Evolutionary conservation across 192 early-diverging fungal genomes (phyloP).

Genomic region (Coemansia sp.): DNA sequence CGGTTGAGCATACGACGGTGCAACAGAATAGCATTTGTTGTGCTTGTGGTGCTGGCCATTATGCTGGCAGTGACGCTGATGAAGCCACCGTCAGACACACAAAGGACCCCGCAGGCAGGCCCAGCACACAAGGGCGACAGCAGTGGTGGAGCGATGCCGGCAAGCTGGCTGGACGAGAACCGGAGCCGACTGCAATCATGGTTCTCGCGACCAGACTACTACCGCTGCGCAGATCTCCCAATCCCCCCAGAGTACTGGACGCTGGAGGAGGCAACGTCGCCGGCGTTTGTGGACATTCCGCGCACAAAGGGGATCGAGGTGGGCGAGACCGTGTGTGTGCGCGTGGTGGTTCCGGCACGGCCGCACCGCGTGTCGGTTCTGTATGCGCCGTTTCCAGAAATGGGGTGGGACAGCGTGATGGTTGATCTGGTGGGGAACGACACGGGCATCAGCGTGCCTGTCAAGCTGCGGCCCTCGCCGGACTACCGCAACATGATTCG

Average conservation of each 20-base stretch:
- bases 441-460: constrained; percentile 25
- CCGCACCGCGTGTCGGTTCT: neutral
- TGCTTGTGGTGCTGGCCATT: neutral
- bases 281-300: constrained; percentile 21
- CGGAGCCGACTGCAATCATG: neutral
- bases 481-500: constrained; percentile 23
- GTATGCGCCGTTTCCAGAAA: constrained; percentile 22
- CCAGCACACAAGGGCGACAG: neutral
- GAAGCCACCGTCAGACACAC: neutral
- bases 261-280: neutral
- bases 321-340: constrained; percentile 41
- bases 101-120: neutral
- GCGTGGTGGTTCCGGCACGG: constrained; percentile 45
- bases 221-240: constrained; percentile 12
- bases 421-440: constrained; percentile 23
- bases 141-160: neutral
- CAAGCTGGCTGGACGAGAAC: neutral
- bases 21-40: neutral
- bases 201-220: neutral
- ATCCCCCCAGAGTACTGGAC: constrained; percentile 11
- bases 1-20: neutral
- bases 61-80: neutral
- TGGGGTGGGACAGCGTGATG: constrained; percentile 46
- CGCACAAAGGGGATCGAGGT: neutral
- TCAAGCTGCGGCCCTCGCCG: constrained; percentile 5